Base-by-base conservation (phyloP, 805 yeast species). In the Yarrowia sp. region DNA sequence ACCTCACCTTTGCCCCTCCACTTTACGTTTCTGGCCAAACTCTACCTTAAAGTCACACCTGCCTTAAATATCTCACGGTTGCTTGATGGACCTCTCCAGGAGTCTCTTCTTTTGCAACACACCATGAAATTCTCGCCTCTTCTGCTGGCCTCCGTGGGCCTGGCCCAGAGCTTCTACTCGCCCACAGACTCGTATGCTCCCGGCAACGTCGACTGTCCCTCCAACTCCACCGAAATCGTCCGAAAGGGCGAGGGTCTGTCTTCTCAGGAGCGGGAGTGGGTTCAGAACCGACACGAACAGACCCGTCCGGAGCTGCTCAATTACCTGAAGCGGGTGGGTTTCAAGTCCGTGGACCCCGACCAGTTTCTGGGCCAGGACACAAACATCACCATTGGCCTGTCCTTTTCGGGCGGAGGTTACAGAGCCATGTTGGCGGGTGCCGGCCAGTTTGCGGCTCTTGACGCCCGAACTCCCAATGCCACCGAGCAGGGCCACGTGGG, bases 351-450 rank as follows among this genome's bases (percentile, higher is more conserved):
- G 72, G 82, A 84, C 71, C 83, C 84, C 2, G 84, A 90, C 14
- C 91, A 97, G 97, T 80, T 90, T 61, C 81, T 91, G 36, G 89
- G 91, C 1, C 84, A 93, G 10, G 70, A 76, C 69, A 71, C 75
- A 11, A 64, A 72, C 19, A 61, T 77, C 56, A 72, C 71, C 7
- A 71, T 78, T 40, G 83, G 82, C 8, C 70, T 79, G 15, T 88
- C 92, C 8, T 86, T 88, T 72, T 86, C 91, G 16, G 97, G 97
- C 55, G 98, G 98, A 73, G 98, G 98, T 5, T 92, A 90, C 76
- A 82, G 97, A 71, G 95, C 97, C 43, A 90, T 92, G 91, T 78
- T 91, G 53, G 79, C 82, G 69, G 97, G 96, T 2, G 97, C 95
- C 5, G 97, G 97, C 45, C 86, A 86, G 74, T 78, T 91, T n/a